Conservation (phyloP, 2,329 filamentous ascomycete genomes). For the Parastagonospora avenae region DNA sequence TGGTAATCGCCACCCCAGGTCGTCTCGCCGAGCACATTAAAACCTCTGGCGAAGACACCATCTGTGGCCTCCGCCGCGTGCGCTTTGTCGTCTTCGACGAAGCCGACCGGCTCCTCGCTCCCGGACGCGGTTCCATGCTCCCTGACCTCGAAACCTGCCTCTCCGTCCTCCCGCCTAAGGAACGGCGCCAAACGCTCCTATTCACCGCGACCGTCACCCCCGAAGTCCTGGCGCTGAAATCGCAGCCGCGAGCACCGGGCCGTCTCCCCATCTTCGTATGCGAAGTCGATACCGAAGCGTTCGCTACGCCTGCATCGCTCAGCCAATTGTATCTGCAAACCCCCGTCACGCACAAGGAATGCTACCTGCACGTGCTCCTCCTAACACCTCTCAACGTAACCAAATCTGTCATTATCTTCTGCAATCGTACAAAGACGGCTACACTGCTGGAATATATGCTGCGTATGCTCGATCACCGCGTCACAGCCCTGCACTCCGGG, state of each 20-base stretch:
- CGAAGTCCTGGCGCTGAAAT: slow-evolving; percentile 85
- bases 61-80: slow-evolving; percentile 77
- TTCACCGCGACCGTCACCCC: slow-evolving; percentile 96
- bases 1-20: slow-evolving; percentile 91
- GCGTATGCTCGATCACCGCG: slow-evolving; percentile 82
- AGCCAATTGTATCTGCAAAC: slow-evolving; percentile 85
- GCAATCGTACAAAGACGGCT: slow-evolving; percentile 87
- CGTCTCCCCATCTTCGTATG: slow-evolving; percentile 84
- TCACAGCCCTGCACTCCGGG: slow-evolving; percentile 87
- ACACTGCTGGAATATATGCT: slow-evolving; percentile 88
- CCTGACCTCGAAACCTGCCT: slow-evolving; percentile 91
- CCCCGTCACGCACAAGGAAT: slow-evolving; percentile 89
- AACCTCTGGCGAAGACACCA: slow-evolving; percentile 88
- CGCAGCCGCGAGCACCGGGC: slow-evolving; percentile 72
- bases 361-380: slow-evolving; percentile 90
- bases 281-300: slow-evolving; percentile 74
- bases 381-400: slow-evolving; percentile 71
- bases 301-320: slow-evolving; percentile 81
- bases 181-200: slow-evolving; percentile 85
- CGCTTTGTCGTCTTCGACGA: slow-evolving; percentile 93
- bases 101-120: slow-evolving; percentile 84
- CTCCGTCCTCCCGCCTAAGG: slow-evolving; percentile 75
- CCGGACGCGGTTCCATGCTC: slow-evolving; percentile 84
- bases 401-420: slow-evolving; percentile 89
- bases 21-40: slow-evolving; percentile 92